Percentiles rank a stretch among this genome's conserved stretches.
Evolutionary conservation across 1,284 basidiomycete genomes (phyloP).

Genomic region (Ustilago loliicola): DNA sequence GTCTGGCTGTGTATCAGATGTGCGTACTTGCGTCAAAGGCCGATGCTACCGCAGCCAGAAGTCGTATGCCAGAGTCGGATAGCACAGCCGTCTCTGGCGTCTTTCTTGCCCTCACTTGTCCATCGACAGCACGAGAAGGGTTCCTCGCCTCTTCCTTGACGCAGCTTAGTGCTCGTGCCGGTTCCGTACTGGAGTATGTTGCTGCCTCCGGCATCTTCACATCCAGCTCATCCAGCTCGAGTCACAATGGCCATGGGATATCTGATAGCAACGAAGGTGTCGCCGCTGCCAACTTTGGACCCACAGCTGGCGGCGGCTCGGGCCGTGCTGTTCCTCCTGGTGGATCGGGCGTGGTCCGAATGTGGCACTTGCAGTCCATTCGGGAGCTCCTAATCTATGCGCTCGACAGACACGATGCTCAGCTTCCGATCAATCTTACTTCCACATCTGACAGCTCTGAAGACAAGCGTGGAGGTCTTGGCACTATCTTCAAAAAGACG

Average conservation of each 20-base stretch:
- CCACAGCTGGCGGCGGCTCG: conserved; percentile 47
- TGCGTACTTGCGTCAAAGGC: conserved; percentile 40
- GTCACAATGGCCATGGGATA: conserved; percentile 21
- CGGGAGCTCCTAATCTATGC: conserved; percentile 50
- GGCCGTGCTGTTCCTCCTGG: conserved; percentile 52
- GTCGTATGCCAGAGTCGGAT: neutral
- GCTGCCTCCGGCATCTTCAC: conserved; percentile 12
- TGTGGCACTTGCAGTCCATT: conserved; percentile 62
- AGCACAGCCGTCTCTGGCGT: conserved; percentile 31
- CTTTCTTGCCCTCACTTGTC: conserved; percentile 53
- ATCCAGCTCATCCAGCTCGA: conserved; percentile 22
- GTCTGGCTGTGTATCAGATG: conserved; percentile 58
- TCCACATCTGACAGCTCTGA: neutral
- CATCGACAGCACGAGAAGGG: conserved; percentile 19
- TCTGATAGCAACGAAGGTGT: conserved; percentile 26
- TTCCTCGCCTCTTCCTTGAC: conserved; percentile 35
- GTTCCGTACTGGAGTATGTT: conserved; percentile 46
- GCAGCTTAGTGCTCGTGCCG: conserved; percentile 51
- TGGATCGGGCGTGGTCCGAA: conserved; percentile 48
- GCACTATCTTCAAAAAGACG: conserved; percentile 46
- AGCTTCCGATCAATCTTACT: conserved; percentile 45
- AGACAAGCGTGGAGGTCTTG: conserved; percentile 26
- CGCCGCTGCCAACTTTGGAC: conserved; percentile 51
- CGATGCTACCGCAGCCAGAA: neutral
- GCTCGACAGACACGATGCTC: conserved; percentile 44